Conservation (phyloP, 768 basidiomycete species). For the Lactarius evosmus region DNA sequence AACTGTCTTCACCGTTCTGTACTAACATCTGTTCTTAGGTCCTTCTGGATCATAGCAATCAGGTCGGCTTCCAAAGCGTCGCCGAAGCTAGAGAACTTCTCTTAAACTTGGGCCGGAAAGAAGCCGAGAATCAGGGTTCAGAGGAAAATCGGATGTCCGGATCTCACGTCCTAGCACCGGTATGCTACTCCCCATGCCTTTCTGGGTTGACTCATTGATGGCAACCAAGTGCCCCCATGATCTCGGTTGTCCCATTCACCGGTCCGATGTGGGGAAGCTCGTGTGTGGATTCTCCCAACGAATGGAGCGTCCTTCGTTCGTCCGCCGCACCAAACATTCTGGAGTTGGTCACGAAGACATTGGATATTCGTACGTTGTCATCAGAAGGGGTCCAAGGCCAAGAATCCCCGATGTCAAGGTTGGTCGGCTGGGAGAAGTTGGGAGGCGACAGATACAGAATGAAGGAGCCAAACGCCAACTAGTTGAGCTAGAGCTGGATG, state of each 20-base stretch:
- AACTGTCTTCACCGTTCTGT: neutral
- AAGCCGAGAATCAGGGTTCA: slow-evolving; percentile 47
- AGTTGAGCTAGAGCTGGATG: slow-evolving; percentile 31
- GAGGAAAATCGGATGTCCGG: slow-evolving; percentile 45
- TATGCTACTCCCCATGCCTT: slow-evolving; percentile 39
- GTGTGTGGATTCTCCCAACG: slow-evolving; percentile 86
- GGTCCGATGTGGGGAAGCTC: slow-evolving; percentile 48
- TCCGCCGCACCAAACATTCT: slow-evolving; percentile 85
- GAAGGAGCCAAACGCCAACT: slow-evolving; percentile 27
- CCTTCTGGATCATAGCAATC: slow-evolving; percentile 80
- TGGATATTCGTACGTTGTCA: slow-evolving; percentile 86
- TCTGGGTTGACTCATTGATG: slow-evolving; percentile 10
- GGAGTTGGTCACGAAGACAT: slow-evolving; percentile 81
- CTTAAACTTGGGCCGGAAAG: slow-evolving; percentile 58
- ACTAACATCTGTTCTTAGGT: slow-evolving; percentile 44
- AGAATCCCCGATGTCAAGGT: slow-evolving; percentile 34
- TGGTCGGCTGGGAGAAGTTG: slow-evolving; percentile 55
- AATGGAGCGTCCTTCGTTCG: slow-evolving; percentile 79
- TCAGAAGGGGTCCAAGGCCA: slow-evolving; percentile 77
- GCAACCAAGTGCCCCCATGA: slow-evolving; percentile 84
- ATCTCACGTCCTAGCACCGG: slow-evolving; percentile 85
- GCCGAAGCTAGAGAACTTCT: slow-evolving; percentile 76
- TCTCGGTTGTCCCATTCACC: slow-evolving; percentile 70
- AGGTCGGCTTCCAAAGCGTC: slow-evolving; percentile 70
- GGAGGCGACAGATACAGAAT: slow-evolving; percentile 43